Base-by-base conservation (phyloP, 208 protist species). In the Leishmania lainsoni region DNA sequence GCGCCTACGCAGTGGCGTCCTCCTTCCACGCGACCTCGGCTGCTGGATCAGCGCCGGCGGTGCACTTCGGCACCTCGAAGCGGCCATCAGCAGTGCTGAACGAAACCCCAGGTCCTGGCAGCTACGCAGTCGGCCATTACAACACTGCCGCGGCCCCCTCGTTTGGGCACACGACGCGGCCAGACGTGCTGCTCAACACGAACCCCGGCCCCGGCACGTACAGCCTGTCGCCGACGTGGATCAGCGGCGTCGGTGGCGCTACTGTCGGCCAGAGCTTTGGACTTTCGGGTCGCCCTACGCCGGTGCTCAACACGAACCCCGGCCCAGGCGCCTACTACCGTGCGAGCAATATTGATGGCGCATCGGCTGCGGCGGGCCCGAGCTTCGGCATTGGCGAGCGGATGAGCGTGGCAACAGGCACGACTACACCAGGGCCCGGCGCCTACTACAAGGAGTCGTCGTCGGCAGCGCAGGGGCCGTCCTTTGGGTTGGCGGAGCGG, bases 131-230 rank as follows among this genome's bases (percentile, higher is more conserved):
- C 16, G 56, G 0, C 6, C 59, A 51, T n/a, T 16, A 3, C 42
- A 10, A 54, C 39, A 32, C 32, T 2, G 51, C 42, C 56, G 39
- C 32, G 3, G 72, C 70, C 39, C n/a, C 61, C 12, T 68, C 73
- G 3, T 80, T 80, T 58, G 76, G 81, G 32, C 54, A 52, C 8
- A 68, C 75, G 49, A 48, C 54, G 81, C 58, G 76, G 71, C 76
- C 70, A 2, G 76, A 76, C 72, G 1, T n/a, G 14, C 39, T 78
- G 52, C 74, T 45, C 56, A 81, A 76, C 68, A 65, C 20, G 14
- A 80, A 73, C 48, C 86, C 86, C 29, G 86, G 86, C 2, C 86
- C 86, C 20, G 86, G 86, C 22, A 75, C 80, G 68, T 90, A 87
- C 66, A 39, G 20, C 68, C 56, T 72, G 14, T 5, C 69, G 5